These are phyloP conservation scores for Suillus plorans DNA, from an alignment of 768 basidiomycete genomes.

Conservation along the genomic window DNA sequence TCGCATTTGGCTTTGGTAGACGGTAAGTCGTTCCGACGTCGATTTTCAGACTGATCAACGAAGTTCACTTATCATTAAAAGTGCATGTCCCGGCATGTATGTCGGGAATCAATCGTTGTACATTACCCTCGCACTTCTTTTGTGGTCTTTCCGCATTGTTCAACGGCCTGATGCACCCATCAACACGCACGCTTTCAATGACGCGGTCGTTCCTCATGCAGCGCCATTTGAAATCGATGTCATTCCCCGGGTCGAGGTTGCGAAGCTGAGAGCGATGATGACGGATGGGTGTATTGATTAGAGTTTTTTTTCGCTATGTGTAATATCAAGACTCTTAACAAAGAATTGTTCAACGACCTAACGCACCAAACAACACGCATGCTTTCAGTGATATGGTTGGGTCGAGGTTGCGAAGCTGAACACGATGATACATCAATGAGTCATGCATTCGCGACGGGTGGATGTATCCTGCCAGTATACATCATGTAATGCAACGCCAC, in stretches of 20 bases:
- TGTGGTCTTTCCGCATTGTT: constrained; percentile 59
- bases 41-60: background rate
- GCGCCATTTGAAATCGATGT: background rate
- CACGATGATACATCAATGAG: too few species aligned
- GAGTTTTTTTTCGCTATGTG: background rate
- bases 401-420: too few species aligned
- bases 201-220: constrained; percentile 59
- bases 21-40: constrained; percentile 15
- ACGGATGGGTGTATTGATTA: background rate
- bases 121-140: constrained; percentile 54
- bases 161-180: constrained; percentile 49
- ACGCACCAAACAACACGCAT: background rate
- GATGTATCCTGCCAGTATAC: too few species aligned
- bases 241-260: background rate
- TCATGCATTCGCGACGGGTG: too few species aligned
- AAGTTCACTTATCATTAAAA: background rate
- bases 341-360: background rate
- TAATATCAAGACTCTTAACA: background rate
- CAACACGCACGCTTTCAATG: constrained; percentile 56
- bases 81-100: constrained; percentile 24
- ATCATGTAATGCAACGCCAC: too few species aligned
- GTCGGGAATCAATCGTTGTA: constrained; percentile 47
- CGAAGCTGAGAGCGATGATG: background rate
- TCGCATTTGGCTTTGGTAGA: constrained; percentile 55
- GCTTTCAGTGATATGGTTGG: too few species aligned